Percentiles rank a stretch among this genome's conserved stretches.
phyloP scores from a whole-genome alignment of 2,329 filamentous ascomycete genomes.

The Fusarium solani-melongenae region DNA sequence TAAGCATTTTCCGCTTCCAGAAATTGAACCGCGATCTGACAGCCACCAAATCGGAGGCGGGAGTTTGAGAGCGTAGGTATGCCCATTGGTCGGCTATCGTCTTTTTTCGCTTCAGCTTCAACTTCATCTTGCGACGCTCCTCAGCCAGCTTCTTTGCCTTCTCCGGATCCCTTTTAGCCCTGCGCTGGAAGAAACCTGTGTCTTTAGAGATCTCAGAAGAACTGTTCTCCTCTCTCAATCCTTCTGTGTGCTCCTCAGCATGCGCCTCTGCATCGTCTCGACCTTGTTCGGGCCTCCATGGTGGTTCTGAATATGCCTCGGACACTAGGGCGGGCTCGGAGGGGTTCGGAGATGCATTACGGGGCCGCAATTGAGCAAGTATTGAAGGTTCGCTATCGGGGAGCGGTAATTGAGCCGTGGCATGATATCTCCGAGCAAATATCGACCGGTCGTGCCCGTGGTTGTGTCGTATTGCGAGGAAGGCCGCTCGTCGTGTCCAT shows the following conservation, averaged over 20 bases:
- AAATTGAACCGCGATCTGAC: constrained; percentile 40
- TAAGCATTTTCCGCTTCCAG: constrained; percentile 45
- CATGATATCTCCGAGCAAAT: constrained; percentile 24
- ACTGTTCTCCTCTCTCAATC: neutral
- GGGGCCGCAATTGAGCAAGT: constrained; percentile 32
- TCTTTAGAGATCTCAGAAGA: neutral
- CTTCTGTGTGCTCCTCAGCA: neutral
- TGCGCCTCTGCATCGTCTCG: neutral
- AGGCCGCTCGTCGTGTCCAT: constrained; percentile 31
- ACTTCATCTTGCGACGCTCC: constrained; percentile 1
- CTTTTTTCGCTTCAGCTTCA: constrained; percentile 8
- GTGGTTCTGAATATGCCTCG: neutral
- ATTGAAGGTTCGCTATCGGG: constrained; percentile 17
- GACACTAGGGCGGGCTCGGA: constrained; percentile 4
- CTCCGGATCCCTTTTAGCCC: neutral
- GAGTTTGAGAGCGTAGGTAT: constrained; percentile 44
- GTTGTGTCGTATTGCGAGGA: constrained; percentile 23
- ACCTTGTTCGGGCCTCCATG: neutral
- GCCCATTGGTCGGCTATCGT: constrained; percentile 47
- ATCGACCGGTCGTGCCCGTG: neutral
- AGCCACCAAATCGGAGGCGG: constrained; percentile 33
- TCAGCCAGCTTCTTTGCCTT: constrained; percentile 5
- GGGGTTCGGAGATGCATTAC: constrained; percentile 9
- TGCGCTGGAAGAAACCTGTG: neutral
- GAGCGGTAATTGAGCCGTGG: neutral